Evolutionary conservation across 2,329 filamentous ascomycete species (phyloP), one percentile per base, ranked within the genome.

Genomic region (Cercospora sojina): DNA sequence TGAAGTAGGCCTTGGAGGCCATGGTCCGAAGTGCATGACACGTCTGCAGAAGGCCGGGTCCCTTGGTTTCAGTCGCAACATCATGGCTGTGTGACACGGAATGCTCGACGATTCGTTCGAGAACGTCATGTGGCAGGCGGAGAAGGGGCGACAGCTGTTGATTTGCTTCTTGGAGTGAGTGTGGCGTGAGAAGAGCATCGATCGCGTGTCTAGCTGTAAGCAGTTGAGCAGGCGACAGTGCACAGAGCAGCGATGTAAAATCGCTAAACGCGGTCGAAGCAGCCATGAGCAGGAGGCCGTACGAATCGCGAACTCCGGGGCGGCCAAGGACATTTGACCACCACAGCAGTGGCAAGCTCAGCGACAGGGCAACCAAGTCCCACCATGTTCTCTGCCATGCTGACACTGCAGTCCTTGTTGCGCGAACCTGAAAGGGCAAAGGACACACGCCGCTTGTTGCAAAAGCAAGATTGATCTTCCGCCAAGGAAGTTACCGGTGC

Each of bases 131-230:
- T 18, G 66, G 63, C n/a, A 68, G 63, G 18, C 49, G 53, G 23
- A 68, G 63, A 20, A 68, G 66, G 12, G 66, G 66, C 13, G 63
- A 68, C 1, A 68, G 38, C 41, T 68, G 66, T n/a, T 63, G 59
- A 35, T 68, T 68, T 31, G 66, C 66, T 31, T 63, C 23, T 53
- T 43, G 59, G 9, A 68, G 66, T 9, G 32, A 32, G 18, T 59
- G 23, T 23, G 66, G 56, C 6, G 63, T 68, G 41, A 68, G 66
- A 8, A 68, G 27, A 9, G 59, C 56, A 56, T 68, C 59, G 27
- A 68, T 68, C 18, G 49, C 35, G 31, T 62, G 29, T 65, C 64
- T 55, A 18, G 66, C 56, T 43, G 62, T 38, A n/a, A 68, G 27
- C 32, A 68, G 38, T 56, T 68, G 38, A 56, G 35, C 66, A n/a